Evolutionary conservation across 345 rosid genomes (phyloP).

Genomic region (Syzygium grande): DNA sequence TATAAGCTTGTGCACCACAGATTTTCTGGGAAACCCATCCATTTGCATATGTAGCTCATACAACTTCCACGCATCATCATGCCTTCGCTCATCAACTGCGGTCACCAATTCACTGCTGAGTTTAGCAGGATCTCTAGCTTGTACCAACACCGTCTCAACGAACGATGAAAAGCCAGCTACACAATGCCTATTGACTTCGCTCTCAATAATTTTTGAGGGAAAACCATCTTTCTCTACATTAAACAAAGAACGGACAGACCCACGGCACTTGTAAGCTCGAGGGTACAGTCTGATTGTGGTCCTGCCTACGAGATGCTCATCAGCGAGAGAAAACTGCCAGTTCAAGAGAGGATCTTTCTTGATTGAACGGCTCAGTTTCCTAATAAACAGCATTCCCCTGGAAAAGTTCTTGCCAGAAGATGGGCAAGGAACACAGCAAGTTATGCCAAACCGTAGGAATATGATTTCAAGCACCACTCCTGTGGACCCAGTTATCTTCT

Average conservation of each 20-base stretch:
- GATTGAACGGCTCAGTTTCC: conserved; percentile 1
- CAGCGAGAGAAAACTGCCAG: not conserved
- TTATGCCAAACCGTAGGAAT: not conserved
- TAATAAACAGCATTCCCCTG: conserved; percentile 2
- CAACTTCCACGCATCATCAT: conserved; percentile 54
- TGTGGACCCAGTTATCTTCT: not conserved
- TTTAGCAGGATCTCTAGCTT: conserved; percentile 74
- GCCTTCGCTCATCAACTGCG: conserved; percentile 48
- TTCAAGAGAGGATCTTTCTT: not conserved
- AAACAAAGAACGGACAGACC: not conserved
- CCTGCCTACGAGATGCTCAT: not conserved
- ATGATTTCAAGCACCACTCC: not conserved
- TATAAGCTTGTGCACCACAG: conserved; percentile 51
- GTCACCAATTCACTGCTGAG: conserved; percentile 47
- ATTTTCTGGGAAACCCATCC: conserved; percentile 82
- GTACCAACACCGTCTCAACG: conserved; percentile 58
- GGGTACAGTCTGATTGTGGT: not conserved
- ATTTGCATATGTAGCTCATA: conserved; percentile 68
- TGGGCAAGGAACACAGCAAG: not conserved
- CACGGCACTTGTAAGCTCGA: not conserved
- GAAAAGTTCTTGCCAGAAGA: not conserved
- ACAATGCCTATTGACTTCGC: not conserved
- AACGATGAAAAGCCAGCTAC: conserved; percentile 18
- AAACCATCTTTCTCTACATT: not conserved
- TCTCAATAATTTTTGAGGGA: not conserved